Base-by-base conservation (phyloP, 2,329 filamentous ascomycete species). In the Fusarium austroafricanum region DNA sequence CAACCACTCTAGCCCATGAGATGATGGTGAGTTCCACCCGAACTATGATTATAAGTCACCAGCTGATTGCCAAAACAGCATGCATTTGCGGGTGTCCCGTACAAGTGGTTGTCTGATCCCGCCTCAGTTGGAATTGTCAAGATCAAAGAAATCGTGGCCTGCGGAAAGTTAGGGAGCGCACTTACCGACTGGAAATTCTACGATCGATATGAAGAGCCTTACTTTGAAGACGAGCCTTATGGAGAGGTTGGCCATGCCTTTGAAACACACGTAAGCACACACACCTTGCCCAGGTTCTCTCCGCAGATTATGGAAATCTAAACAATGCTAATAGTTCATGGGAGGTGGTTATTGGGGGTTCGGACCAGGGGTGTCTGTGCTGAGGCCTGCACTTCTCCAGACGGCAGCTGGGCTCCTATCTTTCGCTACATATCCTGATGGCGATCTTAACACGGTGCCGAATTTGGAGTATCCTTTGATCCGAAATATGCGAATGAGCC, bases 1-100 rank as follows among this genome's bases (percentile, higher is more conserved):
- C 74, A 4, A 29, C 44, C 2, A 71, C 72, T 4, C 38, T 78
- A 10, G 55, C 71, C 12, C 76, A 77, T 21, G 76, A 78, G 52
- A 23, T 77, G 9, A 71, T 74, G 44, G 76, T 76, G 45, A 70
- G 75, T 49, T 20, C 29, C 20, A n/a, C 31, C 31, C 2, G 6
- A 20, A 8, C 23, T 20, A 7, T 46, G 21, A 10, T 23, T 14
- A 8, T 10, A 9, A 26, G 20, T 49, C 18, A 20, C 26, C 15
- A 31, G 28, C 54, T 73, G 18, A 71, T 43, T 26, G 7, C 12
- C 17, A 42, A 37, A 26, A 12, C 3, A 75, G 73, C 73, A 75
- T 39, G 69, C 71, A 20, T 68, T 55, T 35, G 26, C 40, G 20
- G 12, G 12, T 10, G 53, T 40, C 20, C 50, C 60, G 10, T 51